Evolutionary conservation across 2,329 filamentous ascomycete species (phyloP).

Genomic region (Dactylellina leptospora): DNA sequence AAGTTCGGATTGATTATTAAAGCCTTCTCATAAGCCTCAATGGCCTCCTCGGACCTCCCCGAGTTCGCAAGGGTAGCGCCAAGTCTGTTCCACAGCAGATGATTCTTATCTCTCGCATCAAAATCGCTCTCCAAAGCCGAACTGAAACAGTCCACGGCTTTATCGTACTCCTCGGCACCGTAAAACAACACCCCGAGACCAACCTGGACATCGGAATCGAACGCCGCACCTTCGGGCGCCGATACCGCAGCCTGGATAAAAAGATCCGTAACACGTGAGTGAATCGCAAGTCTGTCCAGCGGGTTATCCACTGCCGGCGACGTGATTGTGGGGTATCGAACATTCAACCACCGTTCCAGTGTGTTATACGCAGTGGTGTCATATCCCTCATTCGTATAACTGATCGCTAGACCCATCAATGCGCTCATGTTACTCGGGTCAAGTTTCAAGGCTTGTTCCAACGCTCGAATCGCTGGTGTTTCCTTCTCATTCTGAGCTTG

Average conservation of each 20-base stretch:
- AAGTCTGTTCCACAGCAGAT: conserved; percentile 95
- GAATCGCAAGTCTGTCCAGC: conserved; percentile 87
- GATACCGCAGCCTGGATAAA: conserved; percentile 94
- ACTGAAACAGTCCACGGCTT: conserved; percentile 97
- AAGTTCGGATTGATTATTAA: conserved; percentile 92
- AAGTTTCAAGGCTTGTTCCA: conserved; percentile 88
- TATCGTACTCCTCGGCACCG: conserved; percentile 95
- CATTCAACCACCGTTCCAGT: conserved; percentile 93
- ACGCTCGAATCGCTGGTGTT: conserved; percentile 88
- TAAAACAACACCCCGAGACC: conserved; percentile 97
- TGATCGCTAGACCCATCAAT: conserved; percentile 93
- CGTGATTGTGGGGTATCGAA: conserved; percentile 88
- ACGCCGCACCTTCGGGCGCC: conserved; percentile 88
- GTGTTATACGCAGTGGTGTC: conserved; percentile 96
- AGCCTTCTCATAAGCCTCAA: conserved; percentile 93
- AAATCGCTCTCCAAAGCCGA: conserved; percentile 86
- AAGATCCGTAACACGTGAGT: conserved; percentile 86
- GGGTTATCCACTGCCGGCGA: conserved; percentile 81
- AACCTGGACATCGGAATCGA: conserved; percentile 98
- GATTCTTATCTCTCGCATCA: conserved; percentile 85
- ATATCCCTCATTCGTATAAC: conserved; percentile 98
- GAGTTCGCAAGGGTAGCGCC: conserved; percentile 96
- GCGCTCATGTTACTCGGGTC: conserved; percentile 87
- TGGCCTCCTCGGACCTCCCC: conserved; percentile 91
- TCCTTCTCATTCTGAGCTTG: conserved; percentile 99